Evolutionary conservation across 176 grass and related monocot genomes (phyloP).

Genomic region (Cocos nucifera): DNA sequence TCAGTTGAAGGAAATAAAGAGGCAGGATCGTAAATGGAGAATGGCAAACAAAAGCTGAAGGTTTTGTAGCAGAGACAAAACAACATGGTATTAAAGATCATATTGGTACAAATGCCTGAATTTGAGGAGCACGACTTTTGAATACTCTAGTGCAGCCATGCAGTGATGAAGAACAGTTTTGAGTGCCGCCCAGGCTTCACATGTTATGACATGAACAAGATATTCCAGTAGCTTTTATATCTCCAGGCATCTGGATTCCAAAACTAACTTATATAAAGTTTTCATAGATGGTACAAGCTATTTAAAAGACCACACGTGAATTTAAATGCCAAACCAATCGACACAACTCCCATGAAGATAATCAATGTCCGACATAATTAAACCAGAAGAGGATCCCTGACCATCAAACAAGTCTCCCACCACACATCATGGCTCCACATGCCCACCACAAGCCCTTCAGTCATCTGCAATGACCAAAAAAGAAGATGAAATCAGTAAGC

Average conservation of each 20-base stretch:
- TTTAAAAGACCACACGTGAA: constrained; percentile 13
- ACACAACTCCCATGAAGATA: constrained; percentile 10
- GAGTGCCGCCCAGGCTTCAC: too few relatives aligned
- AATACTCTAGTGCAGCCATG: too few relatives aligned
- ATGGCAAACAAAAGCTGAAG: constrained; percentile 27
- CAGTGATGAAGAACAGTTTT: too few relatives aligned
- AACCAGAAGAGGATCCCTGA: too few relatives aligned
- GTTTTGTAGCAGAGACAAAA: constrained; percentile 21
- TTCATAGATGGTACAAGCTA: neutral
- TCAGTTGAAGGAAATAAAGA: constrained; percentile 19
- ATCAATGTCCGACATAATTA: neutral
- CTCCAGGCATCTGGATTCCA: too few relatives aligned
- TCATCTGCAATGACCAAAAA: constrained; percentile 26
- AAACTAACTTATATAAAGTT: too few relatives aligned
- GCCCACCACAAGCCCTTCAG: constrained; percentile 2
- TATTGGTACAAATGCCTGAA: neutral
- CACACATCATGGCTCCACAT: too few relatives aligned
- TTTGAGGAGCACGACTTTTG: too few relatives aligned
- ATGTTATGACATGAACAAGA: too few relatives aligned
- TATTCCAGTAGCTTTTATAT: too few relatives aligned
- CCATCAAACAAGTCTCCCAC: too few relatives aligned
- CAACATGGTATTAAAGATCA: constrained; percentile 20
- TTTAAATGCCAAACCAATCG: constrained; percentile 7
- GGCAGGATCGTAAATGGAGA: neutral
- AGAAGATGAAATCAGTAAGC: too few relatives aligned